Conservation (phyloP, 768 basidiomycete species). For the Dioszegia aurantiaca region DNA sequence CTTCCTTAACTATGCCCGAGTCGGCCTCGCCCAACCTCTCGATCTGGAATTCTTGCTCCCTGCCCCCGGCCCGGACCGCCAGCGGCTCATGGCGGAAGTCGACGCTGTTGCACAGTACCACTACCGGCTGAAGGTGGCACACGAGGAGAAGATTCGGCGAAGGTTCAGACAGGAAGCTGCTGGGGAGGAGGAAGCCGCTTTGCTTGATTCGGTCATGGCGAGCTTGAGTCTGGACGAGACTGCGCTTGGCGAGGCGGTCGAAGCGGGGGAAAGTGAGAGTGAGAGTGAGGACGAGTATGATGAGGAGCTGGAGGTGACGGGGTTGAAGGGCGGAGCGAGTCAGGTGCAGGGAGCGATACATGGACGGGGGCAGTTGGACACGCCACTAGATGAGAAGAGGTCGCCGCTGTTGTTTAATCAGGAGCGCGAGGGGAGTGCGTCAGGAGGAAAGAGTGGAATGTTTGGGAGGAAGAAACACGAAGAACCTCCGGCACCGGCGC, state of each 20-base stretch:
- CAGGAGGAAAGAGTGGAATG: slow-evolving; percentile 12
- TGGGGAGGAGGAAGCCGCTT: slow-evolving; percentile 69
- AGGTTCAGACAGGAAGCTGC: slow-evolving; percentile 65
- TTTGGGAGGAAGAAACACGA: slow-evolving; percentile 4
- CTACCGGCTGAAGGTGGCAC: slow-evolving; percentile 85
- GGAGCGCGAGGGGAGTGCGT: slow-evolving; percentile 6
- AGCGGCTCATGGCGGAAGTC: slow-evolving; percentile 73
- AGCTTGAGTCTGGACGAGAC: slow-evolving; percentile 80
- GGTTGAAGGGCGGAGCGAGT: slow-evolving; percentile 4
- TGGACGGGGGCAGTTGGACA: slow-evolving; percentile 4
- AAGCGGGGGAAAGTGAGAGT: slow-evolving; percentile 70
- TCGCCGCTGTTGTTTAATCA: slow-evolving; percentile 1
- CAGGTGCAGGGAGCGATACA: slow-evolving; percentile 13
- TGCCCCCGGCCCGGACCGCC: slow-evolving; percentile 72
- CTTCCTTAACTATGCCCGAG: slow-evolving; percentile 84
- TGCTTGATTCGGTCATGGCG: slow-evolving; percentile 75
- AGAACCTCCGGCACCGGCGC: background rate
- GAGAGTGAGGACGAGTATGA: slow-evolving; percentile 53
- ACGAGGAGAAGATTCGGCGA: slow-evolving; percentile 86
- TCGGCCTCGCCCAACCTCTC: slow-evolving; percentile 71
- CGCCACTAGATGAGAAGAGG: slow-evolving; percentile 7
- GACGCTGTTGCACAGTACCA: slow-evolving; percentile 88
- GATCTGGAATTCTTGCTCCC: slow-evolving; percentile 89
- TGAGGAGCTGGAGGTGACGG: slow-evolving; percentile 12
- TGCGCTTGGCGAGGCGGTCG: slow-evolving; percentile 64